Percentiles rank a stretch among this genome's conserved stretches.
Conservation (phyloP, 345 rosid genomes). For the Lagerstroemia speciosa region DNA sequence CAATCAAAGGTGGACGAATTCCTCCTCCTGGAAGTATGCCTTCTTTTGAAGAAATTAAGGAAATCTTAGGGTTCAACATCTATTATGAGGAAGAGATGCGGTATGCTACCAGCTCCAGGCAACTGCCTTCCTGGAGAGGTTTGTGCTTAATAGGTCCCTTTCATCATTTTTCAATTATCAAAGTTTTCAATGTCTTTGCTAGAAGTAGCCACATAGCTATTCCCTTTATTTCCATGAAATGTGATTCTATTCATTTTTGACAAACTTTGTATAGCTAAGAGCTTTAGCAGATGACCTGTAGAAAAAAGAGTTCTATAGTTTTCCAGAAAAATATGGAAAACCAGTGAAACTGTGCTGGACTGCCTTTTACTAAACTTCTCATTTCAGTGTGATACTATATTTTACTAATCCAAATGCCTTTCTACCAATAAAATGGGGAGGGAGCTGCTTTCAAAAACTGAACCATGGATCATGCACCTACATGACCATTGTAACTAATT, state of each 20-base stretch:
- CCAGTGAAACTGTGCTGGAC: background rate
- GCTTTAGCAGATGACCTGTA: background rate
- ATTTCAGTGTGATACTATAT: too few species aligned
- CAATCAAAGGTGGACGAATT: slow-evolving; percentile 79
- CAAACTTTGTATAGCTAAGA: background rate
- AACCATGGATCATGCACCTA: background rate
- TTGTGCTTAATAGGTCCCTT: slow-evolving; percentile 12
- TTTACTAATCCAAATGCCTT: background rate
- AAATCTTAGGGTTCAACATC: slow-evolving; percentile 57
- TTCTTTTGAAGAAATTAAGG: slow-evolving; percentile 66
- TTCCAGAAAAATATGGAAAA: slow-evolving; percentile 1
- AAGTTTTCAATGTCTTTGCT: background rate
- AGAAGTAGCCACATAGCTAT: background rate
- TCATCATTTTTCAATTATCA: background rate
- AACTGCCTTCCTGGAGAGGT: slow-evolving; percentile 44
- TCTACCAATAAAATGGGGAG: background rate
- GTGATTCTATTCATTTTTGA: background rate
- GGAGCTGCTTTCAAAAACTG: background rate
- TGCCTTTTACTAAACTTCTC: background rate
- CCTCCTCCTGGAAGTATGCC: slow-evolving; percentile 95
- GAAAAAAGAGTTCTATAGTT: background rate
- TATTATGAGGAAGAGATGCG: slow-evolving; percentile 76
- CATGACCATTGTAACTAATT: background rate
- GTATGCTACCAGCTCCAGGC: slow-evolving; percentile 33
- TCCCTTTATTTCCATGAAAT: background rate